Evolutionary conservation across 2,329 filamentous ascomycete species (phyloP).

Genomic region (Ophiocordyceps camponoti-floridani): DNA sequence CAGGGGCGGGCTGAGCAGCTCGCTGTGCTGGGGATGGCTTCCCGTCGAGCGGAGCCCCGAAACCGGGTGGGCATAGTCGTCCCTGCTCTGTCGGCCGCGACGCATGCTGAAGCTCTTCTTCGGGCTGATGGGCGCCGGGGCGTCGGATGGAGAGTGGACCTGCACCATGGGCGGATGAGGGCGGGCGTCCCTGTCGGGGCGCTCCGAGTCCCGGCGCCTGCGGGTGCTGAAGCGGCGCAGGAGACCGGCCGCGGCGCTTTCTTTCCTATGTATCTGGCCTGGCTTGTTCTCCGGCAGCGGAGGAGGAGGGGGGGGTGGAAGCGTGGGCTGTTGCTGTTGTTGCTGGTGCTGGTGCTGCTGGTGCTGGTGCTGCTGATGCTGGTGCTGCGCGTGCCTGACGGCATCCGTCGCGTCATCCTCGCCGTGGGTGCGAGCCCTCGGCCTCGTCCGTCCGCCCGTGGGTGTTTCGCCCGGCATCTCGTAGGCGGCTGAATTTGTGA

Average conservation of each 20-base stretch:
- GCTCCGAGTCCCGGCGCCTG: constrained; percentile 49
- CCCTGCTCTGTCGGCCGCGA: constrained; percentile 33
- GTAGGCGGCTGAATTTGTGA: constrained; percentile 72
- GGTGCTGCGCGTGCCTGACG: constrained; percentile 7
- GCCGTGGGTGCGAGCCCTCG: constrained; percentile 79
- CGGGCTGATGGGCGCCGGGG: constrained; percentile 34
- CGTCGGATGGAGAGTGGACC: constrained; percentile 59
- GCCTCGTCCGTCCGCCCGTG: constrained; percentile 66
- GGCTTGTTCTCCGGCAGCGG: constrained; percentile 34
- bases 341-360: neutral
- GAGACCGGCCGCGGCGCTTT: constrained; percentile 70
- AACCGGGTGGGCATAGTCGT: constrained; percentile 26
- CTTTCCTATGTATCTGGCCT: constrained; percentile 55
- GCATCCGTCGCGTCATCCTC: constrained; percentile 73
- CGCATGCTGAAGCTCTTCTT: constrained; percentile 82
- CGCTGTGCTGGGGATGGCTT: constrained; percentile 56
- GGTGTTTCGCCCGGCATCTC: constrained; percentile 82
- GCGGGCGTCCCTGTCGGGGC: constrained; percentile 37
- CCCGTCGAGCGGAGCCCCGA: constrained; percentile 30
- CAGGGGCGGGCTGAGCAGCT: constrained; percentile 57
- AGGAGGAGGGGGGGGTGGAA: constrained; percentile 17
- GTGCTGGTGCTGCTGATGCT: neutral
- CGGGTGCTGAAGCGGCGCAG: constrained; percentile 84
- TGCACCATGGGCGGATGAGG: constrained; percentile 58
- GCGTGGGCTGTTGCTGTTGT: neutral